Evolutionary conservation across 2,329 filamentous ascomycete species (phyloP).

Genomic region (Xylaria sp.): DNA sequence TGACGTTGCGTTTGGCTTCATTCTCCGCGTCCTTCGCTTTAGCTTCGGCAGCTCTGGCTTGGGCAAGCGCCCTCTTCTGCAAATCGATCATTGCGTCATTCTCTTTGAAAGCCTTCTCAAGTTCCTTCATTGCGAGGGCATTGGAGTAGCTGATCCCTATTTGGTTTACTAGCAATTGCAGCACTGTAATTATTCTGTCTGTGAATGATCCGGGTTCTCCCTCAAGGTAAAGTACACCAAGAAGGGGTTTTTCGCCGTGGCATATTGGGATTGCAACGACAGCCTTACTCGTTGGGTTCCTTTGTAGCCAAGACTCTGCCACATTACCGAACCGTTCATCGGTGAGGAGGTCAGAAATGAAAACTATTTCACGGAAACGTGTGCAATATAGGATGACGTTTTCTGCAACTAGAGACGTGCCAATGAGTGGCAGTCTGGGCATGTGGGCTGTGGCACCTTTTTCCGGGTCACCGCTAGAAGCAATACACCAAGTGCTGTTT

Average conservation of each 20-base stretch:
- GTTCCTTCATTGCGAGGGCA: conserved; percentile 73
- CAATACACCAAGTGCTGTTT: conserved; percentile 74
- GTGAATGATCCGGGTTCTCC: conserved; percentile 80
- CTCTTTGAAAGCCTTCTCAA: conserved; percentile 81
- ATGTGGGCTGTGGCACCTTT: conserved; percentile 74
- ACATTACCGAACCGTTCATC: conserved; percentile 85
- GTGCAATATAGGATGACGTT: conserved; percentile 82
- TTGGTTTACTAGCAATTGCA: conserved; percentile 80
- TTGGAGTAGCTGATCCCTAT: conserved; percentile 79
- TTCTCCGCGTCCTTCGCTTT: conserved; percentile 82
- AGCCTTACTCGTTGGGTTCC: conserved; percentile 76
- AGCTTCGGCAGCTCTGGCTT: conserved; percentile 77
- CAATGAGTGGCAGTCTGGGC: conserved; percentile 71
- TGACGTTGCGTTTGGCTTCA: conserved; percentile 81
- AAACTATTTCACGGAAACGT: conserved; percentile 79
- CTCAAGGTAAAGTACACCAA: conserved; percentile 82
- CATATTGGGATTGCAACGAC: conserved; percentile 84
- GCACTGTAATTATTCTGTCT: conserved; percentile 74
- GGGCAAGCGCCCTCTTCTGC: conserved; percentile 77
- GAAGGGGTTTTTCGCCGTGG: conserved; percentile 75
- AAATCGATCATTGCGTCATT: conserved; percentile 82
- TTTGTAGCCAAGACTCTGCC: conserved; percentile 73
- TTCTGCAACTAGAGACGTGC: conserved; percentile 76
- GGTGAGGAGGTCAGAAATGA: conserved; percentile 76
- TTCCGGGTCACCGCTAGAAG: conserved; percentile 78